A percentile compares a stretch with the other conserved stretches of the same genome.
phyloP scores from a whole-genome alignment of 331 rosid species.

The Dryas integrifolia region DNA sequence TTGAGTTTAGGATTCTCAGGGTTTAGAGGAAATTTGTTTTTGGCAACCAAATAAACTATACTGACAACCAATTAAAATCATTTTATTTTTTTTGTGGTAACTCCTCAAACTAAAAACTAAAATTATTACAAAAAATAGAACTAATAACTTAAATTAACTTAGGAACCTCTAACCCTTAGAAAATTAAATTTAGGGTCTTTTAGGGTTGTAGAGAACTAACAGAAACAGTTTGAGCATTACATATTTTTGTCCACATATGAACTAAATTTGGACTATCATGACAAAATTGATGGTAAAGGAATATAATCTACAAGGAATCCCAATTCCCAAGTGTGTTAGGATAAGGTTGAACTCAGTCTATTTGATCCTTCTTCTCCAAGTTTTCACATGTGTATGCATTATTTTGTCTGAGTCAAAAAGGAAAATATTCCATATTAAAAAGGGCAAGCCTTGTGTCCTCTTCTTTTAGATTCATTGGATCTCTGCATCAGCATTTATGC shows the following conservation, averaged over 20 bases:
- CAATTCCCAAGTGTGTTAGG: not conserved
- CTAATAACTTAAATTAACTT: not conserved
- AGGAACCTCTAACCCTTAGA: not conserved
- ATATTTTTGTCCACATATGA: too few species aligned
- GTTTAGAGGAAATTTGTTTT: not conserved
- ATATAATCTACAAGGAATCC: not conserved
- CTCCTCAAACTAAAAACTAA: too few species aligned
- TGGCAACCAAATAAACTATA: not conserved
- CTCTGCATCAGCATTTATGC: not conserved
- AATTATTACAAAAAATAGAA: not conserved
- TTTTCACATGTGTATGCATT: not conserved
- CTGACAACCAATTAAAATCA: not conserved
- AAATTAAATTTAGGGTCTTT: too few species aligned
- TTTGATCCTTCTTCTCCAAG: too few species aligned
- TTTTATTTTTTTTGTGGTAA: too few species aligned
- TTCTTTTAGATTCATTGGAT: slow-evolving; percentile 11
- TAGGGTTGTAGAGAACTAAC: too few species aligned
- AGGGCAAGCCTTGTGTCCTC: not conserved
- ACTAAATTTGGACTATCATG: too few species aligned
- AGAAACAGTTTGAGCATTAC: too few species aligned
- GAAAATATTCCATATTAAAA: not conserved
- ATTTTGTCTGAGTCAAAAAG: not conserved
- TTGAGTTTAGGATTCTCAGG: not conserved
- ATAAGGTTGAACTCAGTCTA: not conserved
- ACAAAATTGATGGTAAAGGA: not conserved